Evolutionary conservation across 495 filamentous ascomycete species (phyloP), one percentile per base, ranked within the genome.

Genomic region (Staphylotrichum longicolle): DNA sequence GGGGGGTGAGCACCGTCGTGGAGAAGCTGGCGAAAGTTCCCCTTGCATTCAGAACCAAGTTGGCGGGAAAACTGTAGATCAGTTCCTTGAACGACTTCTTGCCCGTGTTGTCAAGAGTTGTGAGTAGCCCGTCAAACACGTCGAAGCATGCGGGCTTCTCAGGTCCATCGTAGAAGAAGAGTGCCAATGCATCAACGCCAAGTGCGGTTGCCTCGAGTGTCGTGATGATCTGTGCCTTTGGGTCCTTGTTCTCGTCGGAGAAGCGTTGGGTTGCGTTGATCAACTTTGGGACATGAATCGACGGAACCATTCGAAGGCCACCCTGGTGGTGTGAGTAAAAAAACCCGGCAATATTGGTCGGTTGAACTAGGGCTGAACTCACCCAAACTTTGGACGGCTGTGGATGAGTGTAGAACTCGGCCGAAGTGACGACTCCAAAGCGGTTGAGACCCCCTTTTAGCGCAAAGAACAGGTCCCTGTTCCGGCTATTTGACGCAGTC

Each of bases 111-210:
- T 76, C 79, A 34, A 79, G 68, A 5, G 70, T 68, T 10, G 80
- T 75, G 0, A 70, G 69, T 50, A 85, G 79, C 33, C 68, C 74
- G n/a, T 78, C 79, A 68, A 88, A 86, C 45, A 76, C 73, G 54
- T 82, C 77, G 51, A 88, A 86, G 2, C 82, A 71, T 8, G 72
- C 65, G 3, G 84, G 84, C 11, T 82, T 82, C 53, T 79, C 72
- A 0, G 83, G 80, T 4, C 83, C 84, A 48, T 88, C 82, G 63
- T 86, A 84, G 74, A 86, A 88, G 47, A 71, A 64, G 4, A 86
- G 62, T 58, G 83, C 85, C 60, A 85, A 64, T 34, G 83, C 76
- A 73, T 78, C 82, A 42, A 79, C 72, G n/a, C 83, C 77, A 42
- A 83, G 34, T 0, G 78, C 40, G 0, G 70, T 67, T 9, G 47